phyloP scores from a whole-genome alignment of 2,329 filamentous ascomycete species.

The Aureobasidium melanogenum region DNA sequence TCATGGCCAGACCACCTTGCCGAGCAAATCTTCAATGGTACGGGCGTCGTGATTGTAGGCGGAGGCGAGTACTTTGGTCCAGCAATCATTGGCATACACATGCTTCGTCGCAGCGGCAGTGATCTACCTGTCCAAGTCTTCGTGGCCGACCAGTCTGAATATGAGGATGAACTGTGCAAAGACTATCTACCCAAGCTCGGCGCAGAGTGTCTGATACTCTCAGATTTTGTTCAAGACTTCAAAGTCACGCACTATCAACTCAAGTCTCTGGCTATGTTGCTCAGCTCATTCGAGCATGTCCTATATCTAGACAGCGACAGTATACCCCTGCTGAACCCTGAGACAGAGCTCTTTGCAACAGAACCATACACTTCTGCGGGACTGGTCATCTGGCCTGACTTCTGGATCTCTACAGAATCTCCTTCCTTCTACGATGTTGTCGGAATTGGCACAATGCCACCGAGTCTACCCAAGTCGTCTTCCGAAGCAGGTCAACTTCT shows the following conservation, averaged over 20 bases:
- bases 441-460: slow-evolving; percentile 23
- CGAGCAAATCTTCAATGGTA: slow-evolving; percentile 15
- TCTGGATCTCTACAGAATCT: slow-evolving; percentile 33
- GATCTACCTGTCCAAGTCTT: slow-evolving; percentile 38
- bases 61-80: slow-evolving; percentile 35
- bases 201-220: slow-evolving; percentile 35
- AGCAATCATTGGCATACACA: slow-evolving; percentile 35
- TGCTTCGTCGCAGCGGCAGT: slow-evolving; percentile 36
- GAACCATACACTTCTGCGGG: slow-evolving; percentile 35
- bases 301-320: slow-evolving; percentile 42
- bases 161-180: slow-evolving; percentile 36
- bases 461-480: slow-evolving; percentile 28
- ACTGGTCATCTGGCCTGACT: slow-evolving; percentile 41
- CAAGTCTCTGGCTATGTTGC: slow-evolving; percentile 40
- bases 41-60: slow-evolving; percentile 31
- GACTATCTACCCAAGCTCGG: slow-evolving; percentile 33
- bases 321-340: slow-evolving; percentile 36
- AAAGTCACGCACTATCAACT: slow-evolving; percentile 33
- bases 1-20: slow-evolving; percentile 1
- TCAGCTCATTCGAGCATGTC: slow-evolving; percentile 41
- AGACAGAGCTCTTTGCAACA: slow-evolving; percentile 29
- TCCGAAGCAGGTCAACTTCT: slow-evolving; percentile 39
- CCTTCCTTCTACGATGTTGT: slow-evolving; percentile 32
- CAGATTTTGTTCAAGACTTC: slow-evolving; percentile 27
- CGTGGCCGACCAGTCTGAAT: slow-evolving; percentile 30